Conservation (phyloP, 2,329 filamentous ascomycete genomes). For the Paraphaeosphaeria minitans region DNA sequence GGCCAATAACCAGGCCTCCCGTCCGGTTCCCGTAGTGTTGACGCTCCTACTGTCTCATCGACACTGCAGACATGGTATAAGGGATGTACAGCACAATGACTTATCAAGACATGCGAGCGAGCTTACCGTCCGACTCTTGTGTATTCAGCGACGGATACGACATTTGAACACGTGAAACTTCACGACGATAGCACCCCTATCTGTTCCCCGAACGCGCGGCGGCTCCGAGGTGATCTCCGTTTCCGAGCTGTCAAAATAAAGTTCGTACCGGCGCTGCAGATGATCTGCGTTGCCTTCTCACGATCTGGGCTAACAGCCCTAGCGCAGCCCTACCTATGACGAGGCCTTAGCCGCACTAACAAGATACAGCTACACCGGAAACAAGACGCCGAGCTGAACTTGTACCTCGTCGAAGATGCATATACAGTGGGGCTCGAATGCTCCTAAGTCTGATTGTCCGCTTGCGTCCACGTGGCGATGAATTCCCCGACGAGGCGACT, state of each 20-base stretch:
- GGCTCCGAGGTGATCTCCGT: background rate
- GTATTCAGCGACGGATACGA: background rate
- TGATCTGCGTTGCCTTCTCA: background rate
- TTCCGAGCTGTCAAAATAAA: background rate
- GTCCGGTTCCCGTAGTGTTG: background rate
- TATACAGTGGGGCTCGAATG: background rate
- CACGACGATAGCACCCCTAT: background rate
- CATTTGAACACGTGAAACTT: background rate
- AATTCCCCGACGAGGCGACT: background rate
- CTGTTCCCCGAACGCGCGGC: background rate
- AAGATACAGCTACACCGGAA: background rate
- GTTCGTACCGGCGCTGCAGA: constrained; percentile 2
- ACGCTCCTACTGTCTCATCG: background rate
- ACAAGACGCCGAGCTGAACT: background rate
- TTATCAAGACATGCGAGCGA: background rate
- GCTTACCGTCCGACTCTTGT: background rate
- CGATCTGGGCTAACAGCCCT: background rate
- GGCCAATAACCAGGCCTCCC: background rate
- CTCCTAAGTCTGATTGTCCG: background rate
- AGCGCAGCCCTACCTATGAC: constrained; percentile 1
- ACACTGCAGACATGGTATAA: background rate
- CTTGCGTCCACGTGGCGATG: background rate
- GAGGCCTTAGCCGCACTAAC: background rate
- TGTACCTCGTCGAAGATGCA: background rate
- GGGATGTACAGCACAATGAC: background rate